Base-by-base conservation (phyloP, 345 rosid genomes). In the Eucalyptus decipiens region DNA sequence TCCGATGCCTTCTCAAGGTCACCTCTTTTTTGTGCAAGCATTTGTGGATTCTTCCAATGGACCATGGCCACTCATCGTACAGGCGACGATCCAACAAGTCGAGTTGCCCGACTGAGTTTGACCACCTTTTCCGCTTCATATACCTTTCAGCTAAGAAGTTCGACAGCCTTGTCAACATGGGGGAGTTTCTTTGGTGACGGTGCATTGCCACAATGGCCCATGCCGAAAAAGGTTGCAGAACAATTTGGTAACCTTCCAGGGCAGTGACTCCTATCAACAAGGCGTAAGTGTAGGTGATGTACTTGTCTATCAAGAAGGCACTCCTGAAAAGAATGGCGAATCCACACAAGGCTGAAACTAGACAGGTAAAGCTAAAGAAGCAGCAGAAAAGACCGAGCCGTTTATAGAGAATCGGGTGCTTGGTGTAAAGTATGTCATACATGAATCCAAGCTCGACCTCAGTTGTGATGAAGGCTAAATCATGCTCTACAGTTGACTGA, bases 181-280 rank as follows among this genome's bases (percentile, higher is more conserved):
- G 2, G 0, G 5, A 0, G 0, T 52, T 19, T 52, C 5, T 52
- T 52, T 52, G 58, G 58, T 52, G 58, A 52, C 0, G 58, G 58
- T 0, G 0, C 58, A 52, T 52, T 0, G 0, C 58, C 8, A 89
- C 80, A 42, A n/a, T 48, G 37, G 87, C 86, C 90, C 89, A 85
- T 12, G 54, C 91, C 9, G 90, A 90, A 42, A 87, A 48, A 13
- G 80, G 34, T 9, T 51, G 87, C 10, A n/a, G 16, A 5, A 86
- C 19, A 8, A 89, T 34, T 19, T 90, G 86, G 51, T 85, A 89
- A 48, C 87, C 5, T 48, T 94, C 94, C 30, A 93, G 50, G 47
- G 86, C 86, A 58, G 92, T 49, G 14, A 92, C 92, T 9, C 90
- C 94, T 48, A 80, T 67, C 10, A 93, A 90, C 89, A 94, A 85